Evolutionary conservation across 2,329 filamentous ascomycete species (phyloP).

Genomic region (Beauveria sp.): DNA sequence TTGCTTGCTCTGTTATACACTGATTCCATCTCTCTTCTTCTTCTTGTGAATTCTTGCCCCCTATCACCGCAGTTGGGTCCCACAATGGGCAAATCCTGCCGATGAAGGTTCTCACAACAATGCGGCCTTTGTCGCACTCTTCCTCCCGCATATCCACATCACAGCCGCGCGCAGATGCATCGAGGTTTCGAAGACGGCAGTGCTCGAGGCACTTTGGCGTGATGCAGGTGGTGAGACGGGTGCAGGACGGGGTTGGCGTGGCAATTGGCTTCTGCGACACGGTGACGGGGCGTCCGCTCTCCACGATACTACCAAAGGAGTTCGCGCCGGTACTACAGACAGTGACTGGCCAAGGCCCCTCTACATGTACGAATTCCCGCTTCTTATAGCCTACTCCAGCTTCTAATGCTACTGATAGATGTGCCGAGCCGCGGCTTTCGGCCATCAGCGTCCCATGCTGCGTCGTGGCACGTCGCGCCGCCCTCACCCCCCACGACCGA

Average conservation of each 20-base stretch:
- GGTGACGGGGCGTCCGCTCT: conserved; percentile 6
- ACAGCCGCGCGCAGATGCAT: neutral
- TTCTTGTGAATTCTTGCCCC: neutral
- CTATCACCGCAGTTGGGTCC: neutral
- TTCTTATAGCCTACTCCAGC: neutral
- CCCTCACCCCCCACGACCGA: conserved; percentile 27
- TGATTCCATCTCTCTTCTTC: neutral
- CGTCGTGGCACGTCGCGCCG: conserved; percentile 23
- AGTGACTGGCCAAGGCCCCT: neutral
- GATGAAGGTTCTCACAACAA: conserved; percentile 6
- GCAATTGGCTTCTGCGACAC: conserved; percentile 9
- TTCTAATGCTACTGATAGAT: neutral
- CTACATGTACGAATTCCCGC: neutral
- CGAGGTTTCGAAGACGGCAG: neutral
- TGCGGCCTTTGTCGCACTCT: conserved; percentile 1
- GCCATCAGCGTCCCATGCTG: neutral
- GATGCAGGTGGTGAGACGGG: conserved; percentile 5
- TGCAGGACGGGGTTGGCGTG: conserved; percentile 9
- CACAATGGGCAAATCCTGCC: conserved; percentile 1
- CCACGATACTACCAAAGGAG: conserved; percentile 8
- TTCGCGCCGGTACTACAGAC: conserved; percentile 7
- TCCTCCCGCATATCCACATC: neutral
- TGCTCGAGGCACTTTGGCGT: conserved; percentile 3
- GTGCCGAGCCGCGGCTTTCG: conserved; percentile 3
- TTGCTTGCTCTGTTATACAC: neutral